phyloP scores from a whole-genome alignment of 495 filamentous ascomycete genomes.

The Lasiosphaeria hispida region DNA sequence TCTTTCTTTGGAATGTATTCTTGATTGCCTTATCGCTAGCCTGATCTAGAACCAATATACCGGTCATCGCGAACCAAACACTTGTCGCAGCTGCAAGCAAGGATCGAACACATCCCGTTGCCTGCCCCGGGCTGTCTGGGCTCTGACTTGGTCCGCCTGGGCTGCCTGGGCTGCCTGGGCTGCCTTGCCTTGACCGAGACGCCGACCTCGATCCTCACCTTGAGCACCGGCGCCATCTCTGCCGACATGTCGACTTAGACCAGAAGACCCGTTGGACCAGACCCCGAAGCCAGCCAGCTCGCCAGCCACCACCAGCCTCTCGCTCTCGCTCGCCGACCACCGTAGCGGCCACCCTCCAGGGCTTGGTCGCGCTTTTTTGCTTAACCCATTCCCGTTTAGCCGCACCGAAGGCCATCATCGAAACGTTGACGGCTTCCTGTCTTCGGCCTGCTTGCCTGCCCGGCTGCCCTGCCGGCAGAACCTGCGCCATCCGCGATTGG shows the following conservation, averaged over 20 bases:
- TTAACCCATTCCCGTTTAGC: conserved; percentile 31
- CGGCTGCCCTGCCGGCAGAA: conserved; percentile 22
- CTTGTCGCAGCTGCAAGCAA: conserved; percentile 6
- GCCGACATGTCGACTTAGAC: not conserved
- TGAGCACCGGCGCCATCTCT: not conserved
- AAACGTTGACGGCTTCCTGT: not conserved
- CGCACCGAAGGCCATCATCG: conserved; percentile 17
- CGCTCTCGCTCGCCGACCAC: conserved; percentile 14
- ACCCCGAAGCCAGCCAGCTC: no score
- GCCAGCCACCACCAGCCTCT: conserved; percentile 23
- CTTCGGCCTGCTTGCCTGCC: not conserved
- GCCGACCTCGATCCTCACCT: conserved; percentile 4
- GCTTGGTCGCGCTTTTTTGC: conserved; percentile 6
- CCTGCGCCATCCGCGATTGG: conserved; percentile 23
- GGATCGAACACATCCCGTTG: not conserved
- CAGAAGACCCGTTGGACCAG: no score
- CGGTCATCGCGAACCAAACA: conserved; percentile 8
- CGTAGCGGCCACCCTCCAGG: conserved; percentile 26
- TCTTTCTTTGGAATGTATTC: not conserved
- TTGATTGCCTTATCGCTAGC: not conserved
- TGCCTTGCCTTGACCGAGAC: not conserved
- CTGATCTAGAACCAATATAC: not conserved
- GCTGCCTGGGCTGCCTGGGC: not conserved
- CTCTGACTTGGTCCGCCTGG: not conserved
- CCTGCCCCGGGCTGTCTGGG: not conserved